Base-by-base conservation (phyloP, 768 basidiomycete species). In the Hydnomerulius pinastri region DNA sequence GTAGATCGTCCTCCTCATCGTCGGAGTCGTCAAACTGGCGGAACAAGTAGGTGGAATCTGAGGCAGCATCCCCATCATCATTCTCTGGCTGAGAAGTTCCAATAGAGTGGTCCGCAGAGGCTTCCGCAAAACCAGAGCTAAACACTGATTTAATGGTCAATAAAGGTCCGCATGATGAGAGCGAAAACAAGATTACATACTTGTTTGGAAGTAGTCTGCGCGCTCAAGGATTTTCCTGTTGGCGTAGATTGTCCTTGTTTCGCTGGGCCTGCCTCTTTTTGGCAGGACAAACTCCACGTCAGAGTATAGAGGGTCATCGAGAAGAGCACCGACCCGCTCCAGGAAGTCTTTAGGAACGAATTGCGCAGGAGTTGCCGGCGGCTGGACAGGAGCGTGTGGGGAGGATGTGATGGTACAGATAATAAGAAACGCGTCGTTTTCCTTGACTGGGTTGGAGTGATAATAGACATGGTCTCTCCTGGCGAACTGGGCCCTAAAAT, bases 271-370 rank as follows among this genome's bases (percentile, higher is more conserved):
- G 20, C 66, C 65, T 28, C 74, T 62, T 27, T 70, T 69, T 0
- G 87, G 87, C 25, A 93, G 71, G 17, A 92, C 71, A 56, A 94
- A 93, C 63, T 87, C 84, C 15, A 93, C 81, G 59, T 94, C 91
- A 6, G 91, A 91, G 58, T 92, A 93, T 11, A 79, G 63, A n/a
- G 87, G 87, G 59, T 93, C 87, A 58, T 93, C 85, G 9, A 93
- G 72, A 21, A 93, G 70, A 27, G 75, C 69, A 5, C 91, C 92
- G n/a, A 92, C 74, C 12, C 83, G 82, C 56, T 85, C 80, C 33
- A 93, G 62, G 13, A 88, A 76, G 46, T 74, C 75, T 58, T 77
- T 84, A 0, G 91, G 89, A 7, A 92, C 86, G 21, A 74, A 67
- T 47, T 82, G 77, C 28, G 73, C 70, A 24, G 77, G 75, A 4